phyloP scores from a whole-genome alignment of 305 asterid genomes.

The Solanum hybrid region DNA sequence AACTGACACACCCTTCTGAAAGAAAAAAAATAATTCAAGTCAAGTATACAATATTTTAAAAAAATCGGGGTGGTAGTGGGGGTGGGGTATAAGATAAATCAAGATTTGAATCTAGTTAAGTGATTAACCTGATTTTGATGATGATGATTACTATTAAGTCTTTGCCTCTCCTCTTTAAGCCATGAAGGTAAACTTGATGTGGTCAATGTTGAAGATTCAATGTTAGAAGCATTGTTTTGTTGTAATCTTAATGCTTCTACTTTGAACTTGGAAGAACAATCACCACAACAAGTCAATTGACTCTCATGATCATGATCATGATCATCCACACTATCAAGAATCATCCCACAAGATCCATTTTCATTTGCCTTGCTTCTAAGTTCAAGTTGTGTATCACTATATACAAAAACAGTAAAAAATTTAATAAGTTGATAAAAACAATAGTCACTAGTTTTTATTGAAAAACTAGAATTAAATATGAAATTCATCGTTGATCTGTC shows the following conservation, averaged over 20 bases:
- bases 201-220: slow-evolving; percentile 21
- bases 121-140: slow-evolving; percentile 35
- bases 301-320: not conserved
- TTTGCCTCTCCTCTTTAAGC: slow-evolving; percentile 59
- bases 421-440: not conserved
- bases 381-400: slow-evolving; percentile 25
- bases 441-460: not conserved
- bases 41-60: not conserved
- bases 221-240: slow-evolving; percentile 3
- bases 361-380: slow-evolving; percentile 14
- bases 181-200: slow-evolving; percentile 55
- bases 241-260: slow-evolving; percentile 25
- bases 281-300: slow-evolving; percentile 31
- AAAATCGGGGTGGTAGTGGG: too few relatives aligned
- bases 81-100: not conserved
- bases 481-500: not conserved
- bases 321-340: slow-evolving; percentile 13
- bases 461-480: not conserved
- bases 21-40: not conserved
- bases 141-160: slow-evolving; percentile 21
- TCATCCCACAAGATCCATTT: slow-evolving; percentile 16
- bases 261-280: slow-evolving; percentile 38
- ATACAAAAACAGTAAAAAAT: not conserved
- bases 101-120: not conserved
- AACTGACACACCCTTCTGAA: slow-evolving; percentile 30